Evolutionary conservation across 1,139 yeast species (phyloP).

Genomic region (Yamadazyma diospyri): DNA sequence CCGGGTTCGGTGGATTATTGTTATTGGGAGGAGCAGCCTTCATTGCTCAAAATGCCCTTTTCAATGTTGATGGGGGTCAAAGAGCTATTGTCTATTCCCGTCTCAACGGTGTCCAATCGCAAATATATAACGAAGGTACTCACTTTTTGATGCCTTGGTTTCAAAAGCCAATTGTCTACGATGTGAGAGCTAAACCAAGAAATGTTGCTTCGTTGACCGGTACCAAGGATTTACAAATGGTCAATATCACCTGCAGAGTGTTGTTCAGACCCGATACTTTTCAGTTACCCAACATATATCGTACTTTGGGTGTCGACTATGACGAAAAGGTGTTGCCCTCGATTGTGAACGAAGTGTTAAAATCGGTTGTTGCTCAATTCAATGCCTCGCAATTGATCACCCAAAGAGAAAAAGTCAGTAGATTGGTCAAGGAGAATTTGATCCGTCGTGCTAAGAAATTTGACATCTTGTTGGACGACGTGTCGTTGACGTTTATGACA

Average conservation of each 20-base stretch:
- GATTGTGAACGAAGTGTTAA: constrained; percentile 93
- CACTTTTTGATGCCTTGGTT: constrained; percentile 94
- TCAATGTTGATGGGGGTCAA: constrained; percentile 99
- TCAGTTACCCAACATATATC: constrained; percentile 77
- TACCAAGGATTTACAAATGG: constrained; percentile 98
- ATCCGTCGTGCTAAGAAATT: constrained; percentile 90
- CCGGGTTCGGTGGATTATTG: constrained; percentile 77
- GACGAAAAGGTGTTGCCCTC: constrained; percentile 97
- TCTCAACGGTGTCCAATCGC: constrained; percentile 79
- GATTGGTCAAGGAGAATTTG: constrained; percentile 85
- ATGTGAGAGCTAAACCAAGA: constrained; percentile 96
- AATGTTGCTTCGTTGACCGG: constrained; percentile 97
- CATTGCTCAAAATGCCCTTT: constrained; percentile 69
- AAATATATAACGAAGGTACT: constrained; percentile 89
- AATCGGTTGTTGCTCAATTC: constrained; percentile 96
- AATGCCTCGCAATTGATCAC: constrained; percentile 97
- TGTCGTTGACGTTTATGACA: constrained; percentile 92
- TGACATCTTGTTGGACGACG: constrained; percentile 88
- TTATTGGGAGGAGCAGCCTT: constrained; percentile 71
- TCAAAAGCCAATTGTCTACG: constrained; percentile 89
- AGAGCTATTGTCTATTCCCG: constrained; percentile 94
- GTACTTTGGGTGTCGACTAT: constrained; percentile 90
- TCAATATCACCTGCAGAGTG: constrained; percentile 95
- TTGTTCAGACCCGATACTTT: constrained; percentile 81
- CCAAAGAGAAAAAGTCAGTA: constrained; percentile 93